Base-by-base conservation (phyloP, 768 basidiomycete species). In the Tulasnella calospora region DNA sequence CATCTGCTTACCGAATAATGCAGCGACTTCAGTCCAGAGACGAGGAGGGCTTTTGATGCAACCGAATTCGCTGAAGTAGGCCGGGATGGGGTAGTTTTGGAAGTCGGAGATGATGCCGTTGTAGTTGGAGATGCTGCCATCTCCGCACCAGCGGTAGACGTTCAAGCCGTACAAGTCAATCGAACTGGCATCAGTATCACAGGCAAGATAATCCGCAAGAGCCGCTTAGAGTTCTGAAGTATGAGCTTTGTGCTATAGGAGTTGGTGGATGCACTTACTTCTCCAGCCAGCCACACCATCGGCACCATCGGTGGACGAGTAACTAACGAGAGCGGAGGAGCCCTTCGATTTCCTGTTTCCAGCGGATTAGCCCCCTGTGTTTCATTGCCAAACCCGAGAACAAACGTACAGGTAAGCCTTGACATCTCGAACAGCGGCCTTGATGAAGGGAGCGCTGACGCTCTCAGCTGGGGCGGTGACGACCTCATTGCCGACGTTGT, bases 61-160 rank as follows among this genome's bases (percentile, higher is more conserved):
- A 77, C 94, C 93, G 76, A 89, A 97, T 87, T 95, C 94, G 83
- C 93, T 92, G 86, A 97, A 94, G 86, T 97, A 96, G 12, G 94
- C 94, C 1, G 89, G 89, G 35, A 96, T 89, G 78, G 93, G 93
- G 83, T 90, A 92, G 79, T 85, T 84, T n/a, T 82, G 83, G 40
- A 82, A 80, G 30, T 83, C 83, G 67, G 84, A 84, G 55, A 81
- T 79, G 51, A 82, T 76, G 83, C 83, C 84, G 10, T 41, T n/a
- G 70, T 79, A 81, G 61, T 61, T 71, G 6, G 83, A 83, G 74
- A 90, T 89, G 12, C 85, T 89, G 4, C 89, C 89, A 80, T 88
- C 85, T 57, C 94, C 95, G 83, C 94, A 95, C 92, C 92, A 96
- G 81, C 91, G 81, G 76, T 57, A 79, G 84, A 92, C 89, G 85